Percentiles rank a stretch among this genome's conserved stretches.
These are phyloP conservation scores for Solanum chacoense DNA, from an alignment of 305 asterid species.

Conservation along the genomic window DNA sequence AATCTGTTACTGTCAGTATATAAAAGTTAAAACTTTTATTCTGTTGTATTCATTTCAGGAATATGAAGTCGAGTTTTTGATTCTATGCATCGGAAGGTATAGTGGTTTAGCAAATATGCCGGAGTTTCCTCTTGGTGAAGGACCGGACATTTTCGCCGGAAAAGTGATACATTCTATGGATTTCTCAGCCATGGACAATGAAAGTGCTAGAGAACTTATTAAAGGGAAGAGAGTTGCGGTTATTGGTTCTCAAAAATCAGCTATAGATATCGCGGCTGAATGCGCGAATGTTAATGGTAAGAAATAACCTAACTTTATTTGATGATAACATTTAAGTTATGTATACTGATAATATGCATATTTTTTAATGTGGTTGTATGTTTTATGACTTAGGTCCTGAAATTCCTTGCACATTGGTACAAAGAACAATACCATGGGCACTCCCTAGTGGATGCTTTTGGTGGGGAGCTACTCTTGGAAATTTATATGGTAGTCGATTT, in stretches of 20 bases:
- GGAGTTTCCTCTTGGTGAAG: slow-evolving; percentile 26
- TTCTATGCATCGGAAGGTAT: slow-evolving; percentile 48
- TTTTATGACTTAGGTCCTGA: slow-evolving; percentile 22
- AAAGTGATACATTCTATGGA: slow-evolving; percentile 50
- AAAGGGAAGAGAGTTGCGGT: slow-evolving; percentile 37
- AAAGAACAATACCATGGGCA: slow-evolving; percentile 45
- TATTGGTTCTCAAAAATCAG: slow-evolving; percentile 46
- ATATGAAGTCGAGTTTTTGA: slow-evolving; percentile 28
- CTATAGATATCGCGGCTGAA: slow-evolving; percentile 41
- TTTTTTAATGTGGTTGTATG: not conserved
- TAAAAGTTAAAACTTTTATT: not conserved
- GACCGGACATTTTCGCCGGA: slow-evolving; percentile 42
- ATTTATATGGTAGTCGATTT: slow-evolving; percentile 34
- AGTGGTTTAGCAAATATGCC: slow-evolving; percentile 47
- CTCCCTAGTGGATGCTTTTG: slow-evolving; percentile 22
- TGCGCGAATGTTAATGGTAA: slow-evolving; percentile 43
- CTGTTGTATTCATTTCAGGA: slow-evolving; percentile 8
- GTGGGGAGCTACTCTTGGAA: slow-evolving; percentile 35
- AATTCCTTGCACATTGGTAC: slow-evolving; percentile 49
- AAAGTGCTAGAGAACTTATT: slow-evolving; percentile 31
- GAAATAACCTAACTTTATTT: not conserved
- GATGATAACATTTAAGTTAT: not conserved
- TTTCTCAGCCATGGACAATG: slow-evolving; percentile 40
- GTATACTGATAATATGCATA: not conserved
- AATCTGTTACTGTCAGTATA: too few species aligned